Evolutionary conservation across 805 yeast species (phyloP).

Genomic region (Metschnikowia henanensis): DNA sequence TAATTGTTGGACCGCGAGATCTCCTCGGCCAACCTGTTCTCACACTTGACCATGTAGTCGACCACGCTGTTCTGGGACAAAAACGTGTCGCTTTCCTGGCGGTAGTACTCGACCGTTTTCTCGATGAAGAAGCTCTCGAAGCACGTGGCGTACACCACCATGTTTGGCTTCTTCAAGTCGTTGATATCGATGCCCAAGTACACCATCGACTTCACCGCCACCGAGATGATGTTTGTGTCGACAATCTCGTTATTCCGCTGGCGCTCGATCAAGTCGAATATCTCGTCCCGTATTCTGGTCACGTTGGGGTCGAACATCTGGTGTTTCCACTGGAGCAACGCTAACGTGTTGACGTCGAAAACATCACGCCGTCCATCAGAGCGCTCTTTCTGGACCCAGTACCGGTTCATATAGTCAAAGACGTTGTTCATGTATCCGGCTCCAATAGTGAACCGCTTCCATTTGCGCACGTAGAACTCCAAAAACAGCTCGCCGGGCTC

Average conservation of each 20-base stretch:
- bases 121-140: conserved; percentile 79
- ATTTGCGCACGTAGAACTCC: conserved; percentile 51
- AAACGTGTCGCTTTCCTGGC: conserved; percentile 64
- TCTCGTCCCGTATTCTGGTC: conserved; percentile 60
- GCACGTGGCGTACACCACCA: conserved; percentile 74
- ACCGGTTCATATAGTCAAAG: conserved; percentile 92
- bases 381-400: conserved; percentile 97
- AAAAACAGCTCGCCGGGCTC: conserved; percentile 33
- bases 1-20: conserved; percentile 72
- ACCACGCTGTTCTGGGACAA: conserved; percentile 77
- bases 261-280: conserved; percentile 69
- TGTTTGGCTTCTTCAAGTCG: conserved; percentile 82
- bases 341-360: conserved; percentile 87
- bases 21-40: conserved; percentile 80
- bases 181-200: conserved; percentile 87
- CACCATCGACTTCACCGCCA: conserved; percentile 84
- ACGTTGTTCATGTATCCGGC: conserved; percentile 91
- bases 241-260: conserved; percentile 81
- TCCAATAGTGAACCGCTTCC: conserved; percentile 89
- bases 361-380: conserved; percentile 89
- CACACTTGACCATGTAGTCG: conserved; percentile 87
- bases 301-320: conserved; percentile 72
- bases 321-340: conserved; percentile 85
- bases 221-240: conserved; percentile 61
- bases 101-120: conserved; percentile 66